A percentile compares a stretch with the other conserved stretches of the same genome.
Evolutionary conservation across 129 eudicot genomes (phyloP).

Genomic region (Centrapalus pauciflorus): DNA sequence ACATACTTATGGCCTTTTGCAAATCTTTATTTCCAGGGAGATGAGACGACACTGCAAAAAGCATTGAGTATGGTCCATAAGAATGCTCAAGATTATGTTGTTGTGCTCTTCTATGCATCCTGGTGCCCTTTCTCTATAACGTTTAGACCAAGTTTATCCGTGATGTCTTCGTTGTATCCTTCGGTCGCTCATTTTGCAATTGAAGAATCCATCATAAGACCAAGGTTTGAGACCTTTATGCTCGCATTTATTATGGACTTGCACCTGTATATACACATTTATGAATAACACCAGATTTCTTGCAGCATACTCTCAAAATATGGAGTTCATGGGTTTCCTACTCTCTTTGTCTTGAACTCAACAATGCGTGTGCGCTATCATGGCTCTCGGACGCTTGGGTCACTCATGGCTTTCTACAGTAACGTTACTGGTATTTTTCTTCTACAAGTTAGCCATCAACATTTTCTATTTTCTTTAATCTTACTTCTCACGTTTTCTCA

Average conservation of each 20-base stretch:
- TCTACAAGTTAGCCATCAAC: too few species aligned
- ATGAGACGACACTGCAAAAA: constrained; percentile 66
- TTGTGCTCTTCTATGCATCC: constrained; percentile 81
- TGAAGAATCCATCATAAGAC: constrained; percentile 75
- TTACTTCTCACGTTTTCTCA: too few species aligned
- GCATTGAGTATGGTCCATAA: constrained; percentile 55
- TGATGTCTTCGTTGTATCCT: constrained; percentile 64
- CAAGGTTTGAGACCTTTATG: constrained; percentile 52
- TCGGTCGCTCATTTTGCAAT: constrained; percentile 83
- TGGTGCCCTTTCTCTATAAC: constrained; percentile 86
- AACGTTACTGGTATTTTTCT: constrained; percentile 58
- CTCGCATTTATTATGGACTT: too few species aligned
- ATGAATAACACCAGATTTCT: background rate
- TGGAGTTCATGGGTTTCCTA: constrained; percentile 91
- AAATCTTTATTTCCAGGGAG: constrained; percentile 54
- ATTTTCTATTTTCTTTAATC: too few species aligned
- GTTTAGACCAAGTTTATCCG: constrained; percentile 63
- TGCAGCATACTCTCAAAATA: constrained; percentile 84
- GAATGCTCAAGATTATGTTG: constrained; percentile 50
- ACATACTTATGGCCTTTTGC: constrained; percentile 7
- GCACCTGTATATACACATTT: background rate
- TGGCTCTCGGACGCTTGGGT: constrained; percentile 66
- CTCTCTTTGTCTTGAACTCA: constrained; percentile 71
- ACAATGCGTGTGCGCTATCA: constrained; percentile 80
- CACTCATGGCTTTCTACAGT: constrained; percentile 61